A percentile compares a stretch with the other conserved stretches of the same genome.
These are phyloP conservation scores for Fusarium zealandicum DNA, from an alignment of 2,329 filamentous ascomycete genomes.

Conservation along the genomic window DNA sequence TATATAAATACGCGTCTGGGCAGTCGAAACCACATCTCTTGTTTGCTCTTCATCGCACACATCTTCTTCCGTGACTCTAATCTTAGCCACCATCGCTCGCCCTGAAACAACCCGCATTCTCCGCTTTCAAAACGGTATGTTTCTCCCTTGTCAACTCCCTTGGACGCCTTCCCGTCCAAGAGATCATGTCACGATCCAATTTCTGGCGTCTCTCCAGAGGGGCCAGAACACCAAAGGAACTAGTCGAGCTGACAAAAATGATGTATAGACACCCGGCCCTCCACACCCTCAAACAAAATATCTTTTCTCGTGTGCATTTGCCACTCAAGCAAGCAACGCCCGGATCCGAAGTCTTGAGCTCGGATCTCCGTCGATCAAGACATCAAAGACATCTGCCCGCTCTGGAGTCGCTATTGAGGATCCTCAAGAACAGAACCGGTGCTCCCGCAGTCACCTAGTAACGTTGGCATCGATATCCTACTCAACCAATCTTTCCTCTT, in stretches of 20 bases:
- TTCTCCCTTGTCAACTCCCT: not conserved
- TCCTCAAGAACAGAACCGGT: constrained; percentile 30
- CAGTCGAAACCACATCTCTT: constrained; percentile 7
- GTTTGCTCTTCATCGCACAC: constrained; percentile 27
- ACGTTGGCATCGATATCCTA: not conserved
- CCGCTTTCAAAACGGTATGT: constrained; percentile 29
- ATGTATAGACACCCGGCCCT: constrained; percentile 23
- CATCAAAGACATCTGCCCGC: constrained; percentile 7
- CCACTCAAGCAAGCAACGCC: constrained; percentile 21
- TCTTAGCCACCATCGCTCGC: not conserved
- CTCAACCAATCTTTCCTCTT: constrained; percentile 8
- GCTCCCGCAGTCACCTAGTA: constrained; percentile 35
- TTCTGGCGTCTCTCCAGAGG: not conserved
- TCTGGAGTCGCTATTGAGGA: constrained; percentile 43
- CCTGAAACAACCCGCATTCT: constrained; percentile 16
- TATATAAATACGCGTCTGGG: constrained; percentile 34
- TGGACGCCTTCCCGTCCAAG: not conserved
- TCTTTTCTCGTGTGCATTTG: constrained; percentile 27
- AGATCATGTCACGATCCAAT: constrained; percentile 5
- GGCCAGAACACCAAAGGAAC: constrained; percentile 15
- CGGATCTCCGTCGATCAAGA: constrained; percentile 23
- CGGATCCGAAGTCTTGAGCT: constrained; percentile 33
- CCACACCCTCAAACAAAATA: constrained; percentile 22
- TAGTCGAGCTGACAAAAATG: constrained; percentile 12
- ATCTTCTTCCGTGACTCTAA: not conserved